These are phyloP conservation scores for Cladosporium sp. DNA, from an alignment of 2,329 filamentous ascomycete genomes.

Conservation along the genomic window DNA sequence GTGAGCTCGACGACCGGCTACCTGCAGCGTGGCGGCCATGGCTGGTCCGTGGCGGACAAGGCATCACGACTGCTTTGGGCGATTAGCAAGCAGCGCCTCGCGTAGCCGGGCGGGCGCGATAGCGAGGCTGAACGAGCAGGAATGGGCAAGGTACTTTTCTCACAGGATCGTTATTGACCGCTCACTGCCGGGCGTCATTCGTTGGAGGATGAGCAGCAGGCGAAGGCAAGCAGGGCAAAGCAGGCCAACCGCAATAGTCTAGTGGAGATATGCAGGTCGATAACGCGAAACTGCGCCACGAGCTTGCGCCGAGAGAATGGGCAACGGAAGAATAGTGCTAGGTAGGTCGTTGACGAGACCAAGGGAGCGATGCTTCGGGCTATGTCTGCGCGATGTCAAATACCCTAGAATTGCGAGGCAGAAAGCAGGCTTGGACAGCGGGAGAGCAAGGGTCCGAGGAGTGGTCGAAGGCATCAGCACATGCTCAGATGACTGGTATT, in stretches of 20 bases:
- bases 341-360: not conserved
- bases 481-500: conserved; percentile 16
- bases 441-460: not conserved
- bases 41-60: conserved; percentile 18
- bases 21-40: conserved; percentile 19
- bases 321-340: not conserved
- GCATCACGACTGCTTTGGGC: conserved; percentile 13
- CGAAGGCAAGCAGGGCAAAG: not conserved
- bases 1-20: conserved; percentile 16
- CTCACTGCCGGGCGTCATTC: conserved; percentile 2
- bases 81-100: conserved; percentile 17
- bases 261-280: conserved; percentile 17
- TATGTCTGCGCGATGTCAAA: conserved; percentile 11
- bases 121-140: conserved; percentile 14
- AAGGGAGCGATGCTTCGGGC: conserved; percentile 9
- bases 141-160: not conserved
- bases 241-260: conserved; percentile 12
- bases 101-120: conserved; percentile 10
- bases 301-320: conserved; percentile 5
- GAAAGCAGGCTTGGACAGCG: not conserved
- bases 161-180: not conserved
- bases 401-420: not conserved
- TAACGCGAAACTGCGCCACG: conserved; percentile 14
- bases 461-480: not conserved
- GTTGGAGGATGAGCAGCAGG: conserved; percentile 3